Conservation (phyloP, 129 eudicot species). For the Flaveria linearis region DNA sequence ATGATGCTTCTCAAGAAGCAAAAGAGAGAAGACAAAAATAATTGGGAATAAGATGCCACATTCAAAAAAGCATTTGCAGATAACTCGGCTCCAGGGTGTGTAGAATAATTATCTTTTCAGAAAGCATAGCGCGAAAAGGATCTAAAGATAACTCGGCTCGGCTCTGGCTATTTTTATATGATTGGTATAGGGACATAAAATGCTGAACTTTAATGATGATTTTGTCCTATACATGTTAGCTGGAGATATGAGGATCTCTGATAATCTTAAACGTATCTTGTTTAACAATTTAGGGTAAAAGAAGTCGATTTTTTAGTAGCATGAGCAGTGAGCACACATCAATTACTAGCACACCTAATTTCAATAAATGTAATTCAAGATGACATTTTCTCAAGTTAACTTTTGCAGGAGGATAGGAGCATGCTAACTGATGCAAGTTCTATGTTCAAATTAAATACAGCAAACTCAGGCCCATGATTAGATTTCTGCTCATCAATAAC, state of each 20-base stretch:
- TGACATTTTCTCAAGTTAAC: too few relatives aligned
- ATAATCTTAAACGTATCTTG: background rate
- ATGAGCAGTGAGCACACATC: too few relatives aligned
- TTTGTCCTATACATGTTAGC: background rate
- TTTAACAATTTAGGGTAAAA: background rate
- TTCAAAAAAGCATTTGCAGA: constrained; percentile 12
- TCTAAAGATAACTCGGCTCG: background rate
- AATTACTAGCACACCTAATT: too few relatives aligned
- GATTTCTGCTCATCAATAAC: background rate
- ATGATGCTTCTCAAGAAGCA: constrained; percentile 36
- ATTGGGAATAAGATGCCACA: constrained; percentile 38
- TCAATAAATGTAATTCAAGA: too few relatives aligned
- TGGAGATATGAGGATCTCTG: constrained; percentile 5
- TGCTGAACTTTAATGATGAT: background rate
- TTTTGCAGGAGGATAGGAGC: too few relatives aligned
- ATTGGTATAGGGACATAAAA: background rate
- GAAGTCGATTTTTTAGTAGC: too few relatives aligned
- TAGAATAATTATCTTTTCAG: constrained; percentile 30
- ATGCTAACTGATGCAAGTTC: too few relatives aligned
- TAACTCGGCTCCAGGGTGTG: background rate
- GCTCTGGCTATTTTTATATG: background rate
- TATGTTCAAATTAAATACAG: too few relatives aligned
- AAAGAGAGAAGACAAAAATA: constrained; percentile 28
- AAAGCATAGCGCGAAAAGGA: constrained; percentile 20
- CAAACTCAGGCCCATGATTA: background rate